Evolutionary conservation across 129 eudicot genomes (phyloP), one percentile per base, ranked within the genome.

Genomic region (Artemisia annua): DNA sequence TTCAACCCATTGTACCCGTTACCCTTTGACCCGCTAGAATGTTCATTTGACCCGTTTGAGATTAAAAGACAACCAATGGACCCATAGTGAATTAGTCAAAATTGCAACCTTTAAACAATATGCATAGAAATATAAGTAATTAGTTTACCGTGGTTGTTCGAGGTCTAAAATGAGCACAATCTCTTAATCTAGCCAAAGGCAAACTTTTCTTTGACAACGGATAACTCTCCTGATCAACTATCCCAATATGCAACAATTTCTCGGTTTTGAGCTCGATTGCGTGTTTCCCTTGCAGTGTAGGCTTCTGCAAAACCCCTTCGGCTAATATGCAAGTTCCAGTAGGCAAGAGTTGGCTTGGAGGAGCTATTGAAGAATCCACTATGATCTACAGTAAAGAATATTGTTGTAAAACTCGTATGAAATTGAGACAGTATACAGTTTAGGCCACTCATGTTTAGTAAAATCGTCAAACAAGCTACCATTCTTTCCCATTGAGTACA

Each of bases 131-230:
- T 50, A 46, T 8, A 35, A 67, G n/a, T 22, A n/a, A 11, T 20
- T 44, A 19, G 24, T 17, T 66, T 71, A 92, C 96, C 35, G 96
- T 93, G 19, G 96, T 93, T 73, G 96, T 93, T 35, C 98, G 83
- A 22, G 98, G 96, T 60, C 96, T 83, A 75, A 93, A 93, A 73
- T 93, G 98, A 63, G 96, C 74, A 35, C 82, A 82, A 71, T 89
- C 88, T 67, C 96, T 86, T 73, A 93, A 77, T 26, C 53, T 67
- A 52, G 91, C 95, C 59, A 93, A 75, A 57, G 96, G 95, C 80
- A 93, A 73, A 48, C 95, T 81, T 66, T 87, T 93, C 89, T 89
- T 93, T 2, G 98, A 83, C 20, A 93, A 76, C 6, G 98, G 98
- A 80, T 93, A 93, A 48, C 26, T 84, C 20, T 86, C 86, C 13